phyloP scores from a whole-genome alignment of 2,329 filamentous ascomycete species.

The Hypoxylon sp. region DNA sequence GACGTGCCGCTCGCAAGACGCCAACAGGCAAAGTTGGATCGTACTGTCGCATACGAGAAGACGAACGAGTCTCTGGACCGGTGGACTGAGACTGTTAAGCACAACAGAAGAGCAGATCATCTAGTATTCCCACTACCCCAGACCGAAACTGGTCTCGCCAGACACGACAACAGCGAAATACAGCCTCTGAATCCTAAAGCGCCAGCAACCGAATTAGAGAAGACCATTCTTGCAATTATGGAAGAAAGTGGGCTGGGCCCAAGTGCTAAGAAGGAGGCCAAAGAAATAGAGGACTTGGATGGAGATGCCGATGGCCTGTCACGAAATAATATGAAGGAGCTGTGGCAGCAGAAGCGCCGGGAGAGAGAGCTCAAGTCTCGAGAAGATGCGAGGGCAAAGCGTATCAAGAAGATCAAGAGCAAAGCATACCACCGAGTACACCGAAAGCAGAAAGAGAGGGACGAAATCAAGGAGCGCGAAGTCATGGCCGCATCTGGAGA shows the following conservation, averaged over 20 bases:
- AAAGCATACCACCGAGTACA: conserved; percentile 95
- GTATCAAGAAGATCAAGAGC: conserved; percentile 99
- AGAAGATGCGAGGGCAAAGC: conserved; percentile 87
- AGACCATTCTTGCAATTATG: conserved; percentile 87
- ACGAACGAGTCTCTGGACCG: conserved; percentile 90
- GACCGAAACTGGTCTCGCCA: conserved; percentile 70
- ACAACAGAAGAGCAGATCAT: conserved; percentile 91
- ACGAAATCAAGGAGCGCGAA: conserved; percentile 66
- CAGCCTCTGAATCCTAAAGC: conserved; percentile 73
- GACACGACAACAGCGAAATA: conserved; percentile 72
- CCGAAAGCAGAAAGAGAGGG: conserved; percentile 74
- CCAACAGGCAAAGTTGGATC: conserved; percentile 87
- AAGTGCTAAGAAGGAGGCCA: conserved; percentile 65
- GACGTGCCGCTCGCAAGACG: conserved; percentile 85
- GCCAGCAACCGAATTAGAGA: conserved; percentile 84
- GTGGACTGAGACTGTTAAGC: conserved; percentile 96
- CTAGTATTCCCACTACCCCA: conserved; percentile 87
- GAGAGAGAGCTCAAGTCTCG: conserved; percentile 88
- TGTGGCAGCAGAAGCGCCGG: conserved; percentile 79
- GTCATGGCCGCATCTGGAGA: conserved; percentile 68
- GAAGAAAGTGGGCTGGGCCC: conserved; percentile 84
- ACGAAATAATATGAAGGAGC: conserved; percentile 77
- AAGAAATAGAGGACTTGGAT: conserved; percentile 72
- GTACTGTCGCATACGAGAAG: conserved; percentile 86
- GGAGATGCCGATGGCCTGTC: conserved; percentile 80